Evolutionary conservation across 2,329 filamentous ascomycete species (phyloP).

Genomic region (Aspergillus pseudonomiae): DNA sequence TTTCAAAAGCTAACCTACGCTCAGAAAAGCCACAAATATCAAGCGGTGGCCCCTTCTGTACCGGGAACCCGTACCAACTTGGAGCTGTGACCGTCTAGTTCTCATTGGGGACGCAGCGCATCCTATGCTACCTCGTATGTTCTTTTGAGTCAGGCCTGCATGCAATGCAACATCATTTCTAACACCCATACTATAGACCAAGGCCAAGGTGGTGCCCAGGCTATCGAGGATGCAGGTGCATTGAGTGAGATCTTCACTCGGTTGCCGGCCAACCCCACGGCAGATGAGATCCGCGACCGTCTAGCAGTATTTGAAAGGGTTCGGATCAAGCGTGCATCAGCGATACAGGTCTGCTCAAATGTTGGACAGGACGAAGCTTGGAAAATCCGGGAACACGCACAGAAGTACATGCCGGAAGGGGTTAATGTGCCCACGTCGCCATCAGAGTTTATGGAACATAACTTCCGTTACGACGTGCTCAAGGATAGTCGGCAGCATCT

Average conservation of each 20-base stretch:
- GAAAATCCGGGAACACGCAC: background rate
- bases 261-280: background rate
- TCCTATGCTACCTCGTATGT: conserved; percentile 13
- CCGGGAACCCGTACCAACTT: conserved; percentile 30
- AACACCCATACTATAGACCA: background rate
- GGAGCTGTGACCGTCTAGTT: conserved; percentile 28
- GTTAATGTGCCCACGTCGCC: background rate
- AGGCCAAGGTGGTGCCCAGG: background rate
- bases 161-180: background rate
- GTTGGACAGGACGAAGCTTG: background rate
- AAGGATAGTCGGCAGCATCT: background rate
- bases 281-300: background rate
- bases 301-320: background rate
- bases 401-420: background rate
- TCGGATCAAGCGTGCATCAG: background rate
- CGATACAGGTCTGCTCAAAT: background rate
- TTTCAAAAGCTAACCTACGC: background rate
- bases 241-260: background rate
- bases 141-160: background rate
- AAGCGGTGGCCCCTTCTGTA: conserved; percentile 30
- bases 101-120: conserved; percentile 40
- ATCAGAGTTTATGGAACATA: background rate
- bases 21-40: background rate
- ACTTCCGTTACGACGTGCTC: background rate
- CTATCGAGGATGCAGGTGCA: background rate